Evolutionary conservation across 2,329 filamentous ascomycete genomes (phyloP).

Genomic region (Colletotrichum cuscutae): DNA sequence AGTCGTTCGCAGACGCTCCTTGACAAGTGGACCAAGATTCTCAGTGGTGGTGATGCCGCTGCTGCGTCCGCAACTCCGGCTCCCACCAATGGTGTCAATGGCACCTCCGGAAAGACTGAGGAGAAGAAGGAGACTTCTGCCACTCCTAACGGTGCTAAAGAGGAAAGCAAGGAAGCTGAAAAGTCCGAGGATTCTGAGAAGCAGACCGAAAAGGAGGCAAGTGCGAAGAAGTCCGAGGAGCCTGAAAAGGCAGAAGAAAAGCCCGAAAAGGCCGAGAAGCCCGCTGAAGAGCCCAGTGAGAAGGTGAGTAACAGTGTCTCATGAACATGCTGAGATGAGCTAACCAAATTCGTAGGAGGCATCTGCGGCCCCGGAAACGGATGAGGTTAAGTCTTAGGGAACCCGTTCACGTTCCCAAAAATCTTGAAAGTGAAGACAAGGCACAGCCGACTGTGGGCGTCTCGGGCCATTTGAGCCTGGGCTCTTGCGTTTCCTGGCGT

Average conservation of each 20-base stretch:
- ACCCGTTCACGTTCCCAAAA: slow-evolving; percentile 10
- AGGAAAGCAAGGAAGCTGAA: slow-evolving; percentile 50
- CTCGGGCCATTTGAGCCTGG: slow-evolving; percentile 11
- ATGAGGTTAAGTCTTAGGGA: slow-evolving; percentile 49
- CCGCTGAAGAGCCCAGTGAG: slow-evolving; percentile 42
- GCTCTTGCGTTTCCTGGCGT: slow-evolving; percentile 35
- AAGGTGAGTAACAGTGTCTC: slow-evolving; percentile 43
- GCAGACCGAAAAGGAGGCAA: slow-evolving; percentile 48
- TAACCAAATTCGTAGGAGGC: slow-evolving; percentile 33
- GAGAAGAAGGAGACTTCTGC: slow-evolving; percentile 50
- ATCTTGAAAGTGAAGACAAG: slow-evolving; percentile 20
- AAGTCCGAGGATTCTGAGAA: slow-evolving; percentile 52
- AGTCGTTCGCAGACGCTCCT: slow-evolving; percentile 81
- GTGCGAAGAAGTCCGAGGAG: slow-evolving; percentile 47
- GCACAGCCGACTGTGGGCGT: slow-evolving; percentile 12
- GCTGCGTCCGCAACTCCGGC: slow-evolving; percentile 44
- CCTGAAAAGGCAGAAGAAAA: slow-evolving; percentile 46
- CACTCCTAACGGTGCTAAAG: slow-evolving; percentile 51
- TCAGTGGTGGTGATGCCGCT: slow-evolving; percentile 68
- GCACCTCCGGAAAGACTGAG: slow-evolving; percentile 49
- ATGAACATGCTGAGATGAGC: background rate
- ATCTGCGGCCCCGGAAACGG: slow-evolving; percentile 45
- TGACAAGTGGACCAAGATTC: slow-evolving; percentile 87
- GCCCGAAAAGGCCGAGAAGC: slow-evolving; percentile 37
- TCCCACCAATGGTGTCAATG: slow-evolving; percentile 60